Evolutionary conservation across 345 rosid species (phyloP), one percentile per base, ranked within the genome.

Genomic region (Eucalyptus sp.): DNA sequence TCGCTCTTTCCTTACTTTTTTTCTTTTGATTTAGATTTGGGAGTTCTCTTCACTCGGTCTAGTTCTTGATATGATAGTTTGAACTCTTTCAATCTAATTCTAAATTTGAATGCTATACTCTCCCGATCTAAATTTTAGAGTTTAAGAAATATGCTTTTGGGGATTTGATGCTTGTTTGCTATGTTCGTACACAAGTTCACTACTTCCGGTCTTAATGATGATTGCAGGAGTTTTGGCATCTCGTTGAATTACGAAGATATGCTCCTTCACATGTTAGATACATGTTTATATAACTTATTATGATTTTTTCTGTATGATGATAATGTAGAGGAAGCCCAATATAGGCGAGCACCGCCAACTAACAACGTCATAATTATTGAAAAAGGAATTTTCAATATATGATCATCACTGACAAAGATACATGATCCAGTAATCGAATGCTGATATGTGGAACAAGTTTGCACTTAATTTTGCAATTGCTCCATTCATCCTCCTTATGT

Each of bases 321-420:
- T 52, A 10, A 8, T 52, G 5, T 8, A 52, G 10, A 52, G 58
- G 58, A 20, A 52, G 1, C 10, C 10, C 0, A 52, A 8, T 52
- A 0, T 52, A 20, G 0, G 25, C 0, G 5, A 2, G 25, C 58
- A 20, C 0, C 1, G 0, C 58, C 58, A 52, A 52, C 10, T 52
- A 0, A 0, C 24, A 52, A 52, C 10, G 10, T 52, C 10, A 0
- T 52, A 52, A 52, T 52, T 52, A 20, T 52, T 52, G 25, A 20
- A 52, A 0, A 20, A 20, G 0, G 10, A 52, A 0, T 52, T 52
- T 20, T 52, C 0, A 0, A 0, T 0, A 0, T 52, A 20, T 52
- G 1, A 5, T 52, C 25, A 52, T 52, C 25, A 52, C 0, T 52
- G 10, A 52, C 0, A 52, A 20, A 20, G 7, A 50, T 1, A 50